Evolutionary conservation across 495 filamentous ascomycete species (phyloP).

Genomic region (Cenococcum geophilum): DNA sequence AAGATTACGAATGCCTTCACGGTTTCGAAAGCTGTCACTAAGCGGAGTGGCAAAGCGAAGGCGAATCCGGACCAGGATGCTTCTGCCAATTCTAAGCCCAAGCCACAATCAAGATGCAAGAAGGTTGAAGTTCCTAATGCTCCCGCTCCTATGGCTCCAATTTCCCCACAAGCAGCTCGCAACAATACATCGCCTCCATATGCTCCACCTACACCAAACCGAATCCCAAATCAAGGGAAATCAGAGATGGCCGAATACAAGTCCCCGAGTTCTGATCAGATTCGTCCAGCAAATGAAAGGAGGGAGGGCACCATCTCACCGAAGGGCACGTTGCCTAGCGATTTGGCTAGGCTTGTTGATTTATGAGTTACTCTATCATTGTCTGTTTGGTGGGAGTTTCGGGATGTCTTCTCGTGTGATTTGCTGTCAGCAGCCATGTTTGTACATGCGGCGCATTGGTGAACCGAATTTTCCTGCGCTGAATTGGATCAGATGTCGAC

Average conservation of each 20-base stretch:
- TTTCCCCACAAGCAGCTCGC: constrained; percentile 4
- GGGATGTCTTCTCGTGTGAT: background rate
- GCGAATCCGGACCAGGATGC: background rate
- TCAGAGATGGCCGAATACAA: background rate
- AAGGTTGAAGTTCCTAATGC: background rate
- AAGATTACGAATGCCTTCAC: constrained; percentile 1
- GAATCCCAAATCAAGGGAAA: background rate
- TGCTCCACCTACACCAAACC: background rate
- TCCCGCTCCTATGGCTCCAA: constrained; percentile 1
- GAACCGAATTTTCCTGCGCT: background rate
- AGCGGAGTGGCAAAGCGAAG: background rate
- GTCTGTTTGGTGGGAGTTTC: background rate
- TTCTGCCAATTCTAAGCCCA: background rate
- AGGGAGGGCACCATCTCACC: background rate
- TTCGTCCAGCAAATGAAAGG: background rate
- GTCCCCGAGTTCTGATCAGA: background rate
- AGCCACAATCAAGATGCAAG: background rate
- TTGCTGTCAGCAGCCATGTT: background rate
- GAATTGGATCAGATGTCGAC: background rate
- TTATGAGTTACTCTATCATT: background rate
- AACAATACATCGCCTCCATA: constrained; percentile 4
- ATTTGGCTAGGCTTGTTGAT: background rate
- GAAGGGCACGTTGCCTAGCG: background rate
- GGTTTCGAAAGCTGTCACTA: background rate
- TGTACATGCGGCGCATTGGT: background rate